Conservation (phyloP, 75 land plant genomes). For the Larix kaempferi region DNA sequence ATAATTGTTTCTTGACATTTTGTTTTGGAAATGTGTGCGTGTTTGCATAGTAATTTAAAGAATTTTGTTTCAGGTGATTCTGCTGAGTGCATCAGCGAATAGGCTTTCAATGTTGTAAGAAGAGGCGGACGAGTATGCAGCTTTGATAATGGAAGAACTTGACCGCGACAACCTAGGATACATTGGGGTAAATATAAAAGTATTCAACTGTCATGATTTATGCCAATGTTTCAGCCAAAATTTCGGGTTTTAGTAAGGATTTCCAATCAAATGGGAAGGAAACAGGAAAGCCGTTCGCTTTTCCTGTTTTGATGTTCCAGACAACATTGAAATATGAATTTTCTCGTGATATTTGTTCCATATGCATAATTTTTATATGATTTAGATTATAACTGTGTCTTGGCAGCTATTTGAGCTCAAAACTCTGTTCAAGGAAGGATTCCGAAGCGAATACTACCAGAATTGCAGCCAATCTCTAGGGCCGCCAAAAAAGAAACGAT, state of each 20-base stretch:
- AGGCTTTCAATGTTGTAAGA: slow-evolving; percentile 31
- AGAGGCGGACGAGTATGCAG: slow-evolving; percentile 36
- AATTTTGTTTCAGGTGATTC: slow-evolving; percentile 22
- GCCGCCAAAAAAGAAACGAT: background rate
- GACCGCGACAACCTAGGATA: slow-evolving; percentile 22
- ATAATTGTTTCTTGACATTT: too few relatives aligned
- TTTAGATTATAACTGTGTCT: background rate
- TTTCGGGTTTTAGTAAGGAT: background rate
- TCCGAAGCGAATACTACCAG: slow-evolving; percentile 6
- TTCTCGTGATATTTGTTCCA: background rate
- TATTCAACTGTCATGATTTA: background rate
- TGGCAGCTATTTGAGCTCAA: slow-evolving; percentile 17
- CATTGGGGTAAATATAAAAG: slow-evolving; percentile 23
- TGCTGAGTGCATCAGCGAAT: slow-evolving; percentile 39
- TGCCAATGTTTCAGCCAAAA: background rate
- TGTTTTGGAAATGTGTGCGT: slow-evolving; percentile 14
- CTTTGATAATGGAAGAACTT: slow-evolving; percentile 36
- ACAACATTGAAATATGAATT: background rate
- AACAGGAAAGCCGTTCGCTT: background rate
- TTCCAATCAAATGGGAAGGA: background rate
- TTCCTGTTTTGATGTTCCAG: background rate
- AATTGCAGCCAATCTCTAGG: slow-evolving; percentile 6
- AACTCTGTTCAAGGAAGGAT: slow-evolving; percentile 9
- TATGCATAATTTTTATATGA: background rate
- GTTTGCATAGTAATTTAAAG: background rate